phyloP scores from a whole-genome alignment of 305 asterid species.

The Fraxinus sp. region DNA sequence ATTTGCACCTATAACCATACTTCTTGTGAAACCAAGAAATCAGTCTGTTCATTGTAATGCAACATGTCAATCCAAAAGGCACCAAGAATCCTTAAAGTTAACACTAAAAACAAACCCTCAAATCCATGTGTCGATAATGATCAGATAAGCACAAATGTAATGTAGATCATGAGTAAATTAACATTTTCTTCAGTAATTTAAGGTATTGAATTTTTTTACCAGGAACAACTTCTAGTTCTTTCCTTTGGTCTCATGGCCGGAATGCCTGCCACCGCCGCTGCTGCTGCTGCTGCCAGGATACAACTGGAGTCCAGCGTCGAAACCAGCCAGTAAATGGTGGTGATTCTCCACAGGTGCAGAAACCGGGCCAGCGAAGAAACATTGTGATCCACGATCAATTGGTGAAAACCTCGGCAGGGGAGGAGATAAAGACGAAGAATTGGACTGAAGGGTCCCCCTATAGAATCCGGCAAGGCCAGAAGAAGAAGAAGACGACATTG shows the following conservation, averaged over 20 bases:
- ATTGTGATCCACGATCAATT: conserved; percentile 48
- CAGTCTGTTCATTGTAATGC: conserved; percentile 23
- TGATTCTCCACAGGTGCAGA: conserved; percentile 51
- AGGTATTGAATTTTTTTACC: conserved; percentile 36
- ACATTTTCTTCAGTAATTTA: neutral
- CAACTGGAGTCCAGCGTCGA: conserved; percentile 68
- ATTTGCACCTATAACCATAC: conserved; percentile 27
- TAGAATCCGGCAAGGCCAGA: conserved; percentile 66
- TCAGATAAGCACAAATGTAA: neutral
- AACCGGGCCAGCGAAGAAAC: conserved; percentile 49
- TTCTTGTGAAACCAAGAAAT: conserved; percentile 44
- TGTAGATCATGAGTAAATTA: neutral
- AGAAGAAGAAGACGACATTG: conserved; percentile 54
- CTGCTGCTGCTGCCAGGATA: conserved; percentile 42
- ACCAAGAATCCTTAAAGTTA: neutral
- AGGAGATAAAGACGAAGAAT: conserved; percentile 63
- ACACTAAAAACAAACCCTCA: conserved; percentile 16
- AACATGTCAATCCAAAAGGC: neutral
- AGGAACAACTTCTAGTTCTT: conserved; percentile 44
- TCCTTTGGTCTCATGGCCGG: conserved; percentile 61
- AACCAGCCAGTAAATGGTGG: conserved; percentile 63
- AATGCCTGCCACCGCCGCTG: conserved; percentile 34
- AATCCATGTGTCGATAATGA: conserved; percentile 14
- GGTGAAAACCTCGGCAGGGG: conserved; percentile 66
- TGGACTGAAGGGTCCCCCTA: conserved; percentile 99